Percentiles rank a stretch among this genome's conserved stretches.
These are phyloP conservation scores for Parachaetomium inaequale DNA, from an alignment of 495 filamentous ascomycete species.

Conservation along the genomic window DNA sequence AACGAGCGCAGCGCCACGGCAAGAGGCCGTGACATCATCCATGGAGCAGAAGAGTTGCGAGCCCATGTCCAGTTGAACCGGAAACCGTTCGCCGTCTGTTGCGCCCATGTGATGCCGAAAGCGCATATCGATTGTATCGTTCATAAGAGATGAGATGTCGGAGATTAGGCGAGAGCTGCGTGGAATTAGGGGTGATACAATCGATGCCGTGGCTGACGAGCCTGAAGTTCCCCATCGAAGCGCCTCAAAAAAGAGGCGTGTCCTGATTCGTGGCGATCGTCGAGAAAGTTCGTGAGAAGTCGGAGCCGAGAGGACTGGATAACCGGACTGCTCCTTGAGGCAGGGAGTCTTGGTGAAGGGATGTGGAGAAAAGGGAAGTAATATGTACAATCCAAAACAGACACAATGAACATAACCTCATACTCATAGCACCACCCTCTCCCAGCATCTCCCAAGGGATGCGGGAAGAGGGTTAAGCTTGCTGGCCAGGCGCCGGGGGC, in stretches of 20 bases:
- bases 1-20: neutral
- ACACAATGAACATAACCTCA: constrained; percentile 20
- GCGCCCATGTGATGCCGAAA: neutral
- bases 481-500: constrained; percentile 29
- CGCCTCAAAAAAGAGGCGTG: neutral
- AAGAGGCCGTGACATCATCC: neutral
- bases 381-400: constrained; percentile 36
- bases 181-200: constrained; percentile 12
- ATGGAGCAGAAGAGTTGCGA: neutral
- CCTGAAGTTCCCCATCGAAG: neutral
- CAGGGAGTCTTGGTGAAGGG: constrained; percentile 2
- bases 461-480: constrained; percentile 21
- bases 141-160: neutral
- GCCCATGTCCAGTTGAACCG: neutral
- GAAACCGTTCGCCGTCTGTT: neutral
- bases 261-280: neutral
- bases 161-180: neutral
- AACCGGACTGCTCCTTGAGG: neutral
- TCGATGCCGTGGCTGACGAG: constrained; percentile 15
- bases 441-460: neutral
- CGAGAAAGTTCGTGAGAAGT: neutral
- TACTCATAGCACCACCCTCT: constrained; percentile 18
- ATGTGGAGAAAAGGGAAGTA: constrained; percentile 14
- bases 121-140: constrained; percentile 2
- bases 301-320: neutral